Evolutionary conservation across 805 yeast genomes (phyloP).

Genomic region (Metschnikowia continentalis): DNA sequence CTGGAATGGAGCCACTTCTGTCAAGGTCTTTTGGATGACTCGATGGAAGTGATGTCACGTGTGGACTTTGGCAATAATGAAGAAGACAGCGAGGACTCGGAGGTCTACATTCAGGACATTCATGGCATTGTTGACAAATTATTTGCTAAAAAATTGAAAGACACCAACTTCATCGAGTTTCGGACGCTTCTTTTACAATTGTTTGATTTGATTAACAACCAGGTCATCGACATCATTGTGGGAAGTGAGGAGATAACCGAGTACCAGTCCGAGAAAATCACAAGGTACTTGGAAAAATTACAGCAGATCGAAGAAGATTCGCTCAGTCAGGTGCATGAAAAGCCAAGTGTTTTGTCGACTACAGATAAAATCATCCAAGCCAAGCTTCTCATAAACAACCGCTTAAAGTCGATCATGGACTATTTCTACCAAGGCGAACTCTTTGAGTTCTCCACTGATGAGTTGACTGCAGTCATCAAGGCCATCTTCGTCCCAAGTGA

Average conservation of each 20-base stretch:
- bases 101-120: conserved; percentile 18
- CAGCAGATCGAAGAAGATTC: conserved; percentile 7
- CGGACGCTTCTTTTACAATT: conserved; percentile 22
- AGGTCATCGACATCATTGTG: conserved; percentile 25
- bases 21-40: conserved; percentile 18
- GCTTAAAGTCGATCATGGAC: conserved; percentile 45
- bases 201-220: conserved; percentile 28
- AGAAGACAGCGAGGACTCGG: conserved; percentile 9
- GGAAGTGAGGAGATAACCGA: conserved; percentile 32
- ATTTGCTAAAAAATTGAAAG: conserved; percentile 19
- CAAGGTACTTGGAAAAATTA: conserved; percentile 21
- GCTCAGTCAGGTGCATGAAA: conserved; percentile 10
- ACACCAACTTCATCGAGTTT: conserved; percentile 27
- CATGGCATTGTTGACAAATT: conserved; percentile 14
- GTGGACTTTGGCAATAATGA: conserved; percentile 16
- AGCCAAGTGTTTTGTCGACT: conserved; percentile 7
- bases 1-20: conserved; percentile 21
- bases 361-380: conserved; percentile 25
- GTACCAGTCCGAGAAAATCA: conserved; percentile 28
- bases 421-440: conserved; percentile 50
- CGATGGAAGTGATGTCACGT: conserved; percentile 14
- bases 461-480: conserved; percentile 38
- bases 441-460: conserved; percentile 46
- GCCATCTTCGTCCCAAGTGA: conserved; percentile 47
- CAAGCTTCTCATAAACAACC: conserved; percentile 32